Base-by-base conservation (phyloP, 805 yeast species). In the Metschnikowia reukaufii region DNA sequence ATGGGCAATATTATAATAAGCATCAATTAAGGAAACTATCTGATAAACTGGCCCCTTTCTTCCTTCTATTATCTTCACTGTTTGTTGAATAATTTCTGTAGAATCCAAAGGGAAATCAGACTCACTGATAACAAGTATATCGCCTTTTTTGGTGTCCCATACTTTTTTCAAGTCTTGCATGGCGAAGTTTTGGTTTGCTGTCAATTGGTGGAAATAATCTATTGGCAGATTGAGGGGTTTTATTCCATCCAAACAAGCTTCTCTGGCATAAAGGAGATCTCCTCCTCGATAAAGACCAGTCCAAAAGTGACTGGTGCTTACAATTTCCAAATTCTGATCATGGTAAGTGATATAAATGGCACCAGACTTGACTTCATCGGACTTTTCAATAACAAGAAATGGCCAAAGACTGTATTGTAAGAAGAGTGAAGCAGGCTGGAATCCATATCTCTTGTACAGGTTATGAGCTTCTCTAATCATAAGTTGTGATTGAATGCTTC, bases 231-330 rank as follows among this genome's bases (percentile, higher is more conserved):
- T 15, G 34, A 7, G 9, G 8, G 35, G 35, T 15, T 2, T 15
- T n/a, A 10, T n/a, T 3, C 8, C 18, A 5, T 15, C 35, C 8
- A 16, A 15, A n/a, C 17, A 7, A 31, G 15, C 8, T 31, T 13
- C 34, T 16, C 17, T n/a, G 15, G 34, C 10, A 10, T 31, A 12
- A 12, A 40, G 12, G 8, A 33, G 44, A n/a, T 13, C 17, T 7
- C 44, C 37, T 3, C 21, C 13, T n/a, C 38, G 44, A 16, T 30
- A 40, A 5, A 40, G 31, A 10, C 44, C 44, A 2, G 20, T 37
- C 36, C 37, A 32, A 9, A 40, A 6, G 9, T 16, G 2, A 10
- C 27, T 31, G 5, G 44, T 40, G 15, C 17, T 32, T 6, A 32
- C 20, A 15, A 40, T 15, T 20, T 40, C 37, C 9, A 40, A 15